Percentiles rank a stretch among this genome's conserved stretches.
Conservation (phyloP, 2,329 filamentous ascomycete species). For the Colletotrichum cuscutae region DNA sequence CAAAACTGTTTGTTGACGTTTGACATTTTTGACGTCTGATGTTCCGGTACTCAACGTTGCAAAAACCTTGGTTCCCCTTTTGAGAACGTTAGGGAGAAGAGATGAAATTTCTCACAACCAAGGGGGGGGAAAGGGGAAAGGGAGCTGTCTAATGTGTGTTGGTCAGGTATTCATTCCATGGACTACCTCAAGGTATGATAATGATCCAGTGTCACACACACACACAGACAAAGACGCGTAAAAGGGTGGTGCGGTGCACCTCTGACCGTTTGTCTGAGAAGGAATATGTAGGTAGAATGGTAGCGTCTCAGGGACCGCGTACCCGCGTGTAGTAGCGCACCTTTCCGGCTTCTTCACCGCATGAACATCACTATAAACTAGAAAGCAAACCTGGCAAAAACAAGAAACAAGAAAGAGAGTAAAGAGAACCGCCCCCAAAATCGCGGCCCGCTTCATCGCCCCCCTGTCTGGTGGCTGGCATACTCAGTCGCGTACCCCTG, state of each 20-base stretch:
- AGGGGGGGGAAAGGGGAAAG: background rate
- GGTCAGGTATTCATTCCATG: background rate
- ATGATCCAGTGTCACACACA: background rate
- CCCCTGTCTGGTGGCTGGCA: constrained; percentile 28
- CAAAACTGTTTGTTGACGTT: background rate
- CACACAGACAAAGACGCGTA: background rate
- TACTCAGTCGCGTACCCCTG: constrained; percentile 29
- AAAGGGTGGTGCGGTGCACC: background rate
- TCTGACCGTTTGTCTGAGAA: background rate
- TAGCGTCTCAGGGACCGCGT: background rate
- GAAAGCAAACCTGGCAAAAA: background rate
- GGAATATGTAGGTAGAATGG: background rate
- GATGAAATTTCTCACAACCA: background rate
- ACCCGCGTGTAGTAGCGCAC: background rate
- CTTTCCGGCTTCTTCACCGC: background rate
- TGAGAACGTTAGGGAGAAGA: background rate
- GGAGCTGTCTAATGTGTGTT: background rate
- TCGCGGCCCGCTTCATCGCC: constrained; percentile 1
- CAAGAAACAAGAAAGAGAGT: background rate
- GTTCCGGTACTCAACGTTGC: background rate
- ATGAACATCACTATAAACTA: background rate
- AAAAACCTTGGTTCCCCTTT: background rate
- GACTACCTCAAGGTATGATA: background rate
- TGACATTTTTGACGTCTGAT: background rate
- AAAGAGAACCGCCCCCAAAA: constrained; percentile 1